A percentile compares a stretch with the other conserved stretches of the same genome.
Conservation (phyloP, 2,329 filamentous ascomycete genomes). For the Exophiala viscosa region DNA sequence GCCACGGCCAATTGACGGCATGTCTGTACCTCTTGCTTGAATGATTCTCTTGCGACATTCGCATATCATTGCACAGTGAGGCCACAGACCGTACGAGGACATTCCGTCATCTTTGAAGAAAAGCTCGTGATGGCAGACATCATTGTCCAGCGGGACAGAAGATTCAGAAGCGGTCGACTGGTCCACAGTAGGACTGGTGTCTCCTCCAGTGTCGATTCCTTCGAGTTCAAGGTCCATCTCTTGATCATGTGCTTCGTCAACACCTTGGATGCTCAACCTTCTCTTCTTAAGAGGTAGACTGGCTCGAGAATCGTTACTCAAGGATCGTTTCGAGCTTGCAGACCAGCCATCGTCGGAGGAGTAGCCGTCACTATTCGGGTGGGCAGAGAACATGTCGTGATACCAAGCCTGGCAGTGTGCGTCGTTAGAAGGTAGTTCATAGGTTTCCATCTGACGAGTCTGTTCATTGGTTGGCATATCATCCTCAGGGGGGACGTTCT, state of each 20-base stretch:
- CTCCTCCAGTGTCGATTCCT: neutral
- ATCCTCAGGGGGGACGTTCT: neutral
- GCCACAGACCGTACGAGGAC: slow-evolving; percentile 10
- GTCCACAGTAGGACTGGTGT: neutral
- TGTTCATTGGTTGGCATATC: slow-evolving; percentile 5
- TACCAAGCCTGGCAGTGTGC: neutral
- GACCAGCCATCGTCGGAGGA: neutral
- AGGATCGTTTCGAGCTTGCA: neutral
- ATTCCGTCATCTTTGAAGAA: slow-evolving; percentile 2
- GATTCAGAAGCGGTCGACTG: neutral
- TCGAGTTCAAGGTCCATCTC: neutral
- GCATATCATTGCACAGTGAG: slow-evolving; percentile 7
- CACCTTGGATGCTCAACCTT: neutral
- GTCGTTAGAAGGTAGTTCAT: neutral
- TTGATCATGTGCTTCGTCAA: neutral
- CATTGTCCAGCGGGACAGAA: neutral
- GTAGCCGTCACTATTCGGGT: neutral
- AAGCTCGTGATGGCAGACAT: neutral
- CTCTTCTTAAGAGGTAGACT: neutral
- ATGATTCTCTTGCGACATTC: neutral
- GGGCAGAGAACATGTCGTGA: neutral
- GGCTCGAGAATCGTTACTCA: neutral
- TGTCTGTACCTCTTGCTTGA: neutral
- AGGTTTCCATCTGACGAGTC: slow-evolving; percentile 15
- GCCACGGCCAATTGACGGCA: slow-evolving; percentile 5